Conservation (phyloP, 108 stramenopile species). For the Fragilariopsis cylindrus region DNA sequence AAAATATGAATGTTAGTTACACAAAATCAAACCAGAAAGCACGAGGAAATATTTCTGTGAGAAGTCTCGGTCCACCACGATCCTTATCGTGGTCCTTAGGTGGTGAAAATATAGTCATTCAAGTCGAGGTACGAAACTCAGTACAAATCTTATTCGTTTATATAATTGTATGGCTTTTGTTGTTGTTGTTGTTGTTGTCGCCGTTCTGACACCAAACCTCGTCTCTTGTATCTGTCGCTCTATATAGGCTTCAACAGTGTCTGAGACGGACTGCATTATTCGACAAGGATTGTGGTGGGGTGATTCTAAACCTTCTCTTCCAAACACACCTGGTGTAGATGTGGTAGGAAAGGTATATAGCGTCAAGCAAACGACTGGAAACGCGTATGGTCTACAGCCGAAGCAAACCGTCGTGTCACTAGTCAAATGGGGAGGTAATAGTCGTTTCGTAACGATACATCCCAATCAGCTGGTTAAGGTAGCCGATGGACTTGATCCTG, state of each 20-base stretch:
- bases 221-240: no score
- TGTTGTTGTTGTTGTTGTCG: not conserved
- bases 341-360: slow-evolving; percentile 49
- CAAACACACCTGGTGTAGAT: slow-evolving; percentile 51
- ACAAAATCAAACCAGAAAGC: slow-evolving; percentile 21
- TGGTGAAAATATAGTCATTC: slow-evolving; percentile 20
- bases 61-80: slow-evolving; percentile 16
- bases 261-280: slow-evolving; percentile 51
- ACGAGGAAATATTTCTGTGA: slow-evolving; percentile 12
- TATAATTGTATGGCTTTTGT: not conserved
- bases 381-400: slow-evolving; percentile 23
- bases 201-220: not conserved
- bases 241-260: slow-evolving; percentile 55
- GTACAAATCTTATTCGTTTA: not conserved
- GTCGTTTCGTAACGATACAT: slow-evolving; percentile 56
- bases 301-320: not conserved
- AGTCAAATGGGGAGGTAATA: slow-evolving; percentile 64
- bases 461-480: slow-evolving; percentile 60
- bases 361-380: slow-evolving; percentile 11
- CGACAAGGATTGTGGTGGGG: slow-evolving; percentile 50
- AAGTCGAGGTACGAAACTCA: slow-evolving; percentile 41
- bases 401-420: slow-evolving; percentile 65
- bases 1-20: slow-evolving; percentile 39
- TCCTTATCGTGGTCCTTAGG: not conserved
- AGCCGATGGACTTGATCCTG: slow-evolving; percentile 46